phyloP scores from a whole-genome alignment of 257 asterid genomes.

The Plantago major region DNA sequence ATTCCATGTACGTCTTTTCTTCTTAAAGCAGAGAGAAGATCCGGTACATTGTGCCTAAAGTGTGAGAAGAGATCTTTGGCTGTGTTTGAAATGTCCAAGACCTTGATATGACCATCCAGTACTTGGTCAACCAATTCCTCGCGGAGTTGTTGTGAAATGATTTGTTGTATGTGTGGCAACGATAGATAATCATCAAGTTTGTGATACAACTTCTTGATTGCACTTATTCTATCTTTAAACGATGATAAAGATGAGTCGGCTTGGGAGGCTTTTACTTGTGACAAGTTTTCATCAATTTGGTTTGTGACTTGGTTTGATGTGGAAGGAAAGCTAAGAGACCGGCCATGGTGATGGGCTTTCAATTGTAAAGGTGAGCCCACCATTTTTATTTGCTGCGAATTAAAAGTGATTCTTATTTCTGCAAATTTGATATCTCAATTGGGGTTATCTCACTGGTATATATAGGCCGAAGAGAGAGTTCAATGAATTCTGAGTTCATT shows the following conservation, averaged over 20 bases:
- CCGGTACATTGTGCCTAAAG: background rate
- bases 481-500: background rate
- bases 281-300: slow-evolving; percentile 3
- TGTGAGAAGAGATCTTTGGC: slow-evolving; percentile 10
- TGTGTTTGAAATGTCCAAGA: slow-evolving; percentile 3
- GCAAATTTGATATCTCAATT: background rate
- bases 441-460: background rate
- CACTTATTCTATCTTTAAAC: background rate
- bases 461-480: background rate
- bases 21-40: slow-evolving; percentile 10
- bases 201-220: background rate
- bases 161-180: slow-evolving; percentile 5
- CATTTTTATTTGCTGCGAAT: background rate
- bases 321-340: slow-evolving; percentile 9
- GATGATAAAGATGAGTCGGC: background rate
- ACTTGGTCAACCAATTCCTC: slow-evolving; percentile 5
- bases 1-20: background rate
- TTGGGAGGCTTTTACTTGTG: background rate
- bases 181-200: background rate
- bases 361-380: background rate
- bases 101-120: slow-evolving; percentile 1
- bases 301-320: slow-evolving; percentile 2
- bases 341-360: background rate
- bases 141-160: background rate
- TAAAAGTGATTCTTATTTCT: background rate